Conservation (phyloP, 306 rosid genomes). For the Glycine tomentella region DNA sequence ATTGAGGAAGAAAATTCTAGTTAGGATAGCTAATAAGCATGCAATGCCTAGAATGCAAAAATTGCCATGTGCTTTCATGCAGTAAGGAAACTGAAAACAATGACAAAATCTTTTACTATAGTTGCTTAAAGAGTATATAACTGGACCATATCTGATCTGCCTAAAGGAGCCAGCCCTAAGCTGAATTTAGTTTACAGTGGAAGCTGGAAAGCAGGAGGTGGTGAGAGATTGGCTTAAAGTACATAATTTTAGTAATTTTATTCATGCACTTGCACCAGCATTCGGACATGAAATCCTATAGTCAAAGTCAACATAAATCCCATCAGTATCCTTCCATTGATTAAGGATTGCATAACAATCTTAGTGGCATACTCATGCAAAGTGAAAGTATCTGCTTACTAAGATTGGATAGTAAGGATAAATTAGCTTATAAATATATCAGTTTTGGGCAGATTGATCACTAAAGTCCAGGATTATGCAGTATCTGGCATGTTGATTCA, state of each 20-base stretch:
- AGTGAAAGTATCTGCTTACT: background rate
- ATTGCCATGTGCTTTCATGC: background rate
- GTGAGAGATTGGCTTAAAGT: background rate
- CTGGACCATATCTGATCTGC: too few relatives aligned
- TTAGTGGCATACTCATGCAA: conserved; percentile 4
- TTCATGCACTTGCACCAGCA: conserved; percentile 15
- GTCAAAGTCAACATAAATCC: background rate
- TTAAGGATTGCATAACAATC: too few relatives aligned
- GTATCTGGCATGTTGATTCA: background rate
- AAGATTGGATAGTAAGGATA: background rate
- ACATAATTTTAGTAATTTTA: background rate
- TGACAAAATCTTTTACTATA: background rate
- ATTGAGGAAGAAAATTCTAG: conserved; percentile 1
- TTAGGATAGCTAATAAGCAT: conserved; percentile 8
- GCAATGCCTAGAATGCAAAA: conserved; percentile 12
- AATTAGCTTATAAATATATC: background rate
- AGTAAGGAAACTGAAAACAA: background rate
- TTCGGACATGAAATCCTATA: background rate
- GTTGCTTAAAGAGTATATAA: too few relatives aligned
- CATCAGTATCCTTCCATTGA: background rate
- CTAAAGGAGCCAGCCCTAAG: background rate
- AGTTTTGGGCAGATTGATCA: background rate
- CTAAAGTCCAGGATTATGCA: background rate
- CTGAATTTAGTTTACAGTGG: background rate
- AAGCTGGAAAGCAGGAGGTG: background rate